A percentile compares a stretch with the other conserved stretches of the same genome.
phyloP scores from a whole-genome alignment of 2,329 filamentous ascomycete species.

The Venturia aucupariae region DNA sequence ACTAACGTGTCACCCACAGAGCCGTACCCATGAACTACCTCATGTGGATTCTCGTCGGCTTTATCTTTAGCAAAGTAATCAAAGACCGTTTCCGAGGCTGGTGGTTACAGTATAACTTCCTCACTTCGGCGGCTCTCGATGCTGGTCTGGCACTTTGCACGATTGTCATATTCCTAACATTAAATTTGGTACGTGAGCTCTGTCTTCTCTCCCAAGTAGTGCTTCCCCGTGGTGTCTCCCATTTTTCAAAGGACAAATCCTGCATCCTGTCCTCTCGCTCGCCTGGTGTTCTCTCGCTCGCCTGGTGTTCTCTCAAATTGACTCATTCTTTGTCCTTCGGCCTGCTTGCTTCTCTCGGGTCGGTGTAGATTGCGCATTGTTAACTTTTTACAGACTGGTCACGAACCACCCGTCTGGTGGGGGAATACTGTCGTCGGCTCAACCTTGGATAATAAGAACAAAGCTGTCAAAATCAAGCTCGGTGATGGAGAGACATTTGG shows the following conservation, averaged over 20 bases:
- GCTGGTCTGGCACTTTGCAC: constrained; percentile 22
- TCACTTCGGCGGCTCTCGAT: constrained; percentile 20
- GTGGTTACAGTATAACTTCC: constrained; percentile 20
- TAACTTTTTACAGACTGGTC: constrained; percentile 17
- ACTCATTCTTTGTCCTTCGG: constrained; percentile 14
- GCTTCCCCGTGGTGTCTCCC: too few species aligned
- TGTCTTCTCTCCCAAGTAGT: too few species aligned
- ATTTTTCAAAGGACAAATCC: too few species aligned
- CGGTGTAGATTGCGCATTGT: too few species aligned
- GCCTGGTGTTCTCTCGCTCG: too few species aligned
- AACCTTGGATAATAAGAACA: constrained; percentile 24
- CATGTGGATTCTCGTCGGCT: constrained; percentile 22
- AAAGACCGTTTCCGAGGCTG: constrained; percentile 20
- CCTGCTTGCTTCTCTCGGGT: not conserved
- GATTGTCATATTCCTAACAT: constrained; percentile 22
- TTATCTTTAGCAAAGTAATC: constrained; percentile 22
- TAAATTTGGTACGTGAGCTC: constrained; percentile 19
- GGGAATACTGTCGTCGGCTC: constrained; percentile 43
- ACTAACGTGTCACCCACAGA: not conserved
- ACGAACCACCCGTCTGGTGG: constrained; percentile 51
- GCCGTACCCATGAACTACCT: constrained; percentile 37
- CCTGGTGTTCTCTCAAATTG: too few species aligned
- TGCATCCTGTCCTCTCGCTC: too few species aligned
- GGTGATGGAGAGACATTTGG: constrained; percentile 15
- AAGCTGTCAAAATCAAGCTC: constrained; percentile 7